These are phyloP conservation scores for Pythium vanterpoolii DNA, from an alignment of 352 stramenopile genomes.

Conservation along the genomic window DNA sequence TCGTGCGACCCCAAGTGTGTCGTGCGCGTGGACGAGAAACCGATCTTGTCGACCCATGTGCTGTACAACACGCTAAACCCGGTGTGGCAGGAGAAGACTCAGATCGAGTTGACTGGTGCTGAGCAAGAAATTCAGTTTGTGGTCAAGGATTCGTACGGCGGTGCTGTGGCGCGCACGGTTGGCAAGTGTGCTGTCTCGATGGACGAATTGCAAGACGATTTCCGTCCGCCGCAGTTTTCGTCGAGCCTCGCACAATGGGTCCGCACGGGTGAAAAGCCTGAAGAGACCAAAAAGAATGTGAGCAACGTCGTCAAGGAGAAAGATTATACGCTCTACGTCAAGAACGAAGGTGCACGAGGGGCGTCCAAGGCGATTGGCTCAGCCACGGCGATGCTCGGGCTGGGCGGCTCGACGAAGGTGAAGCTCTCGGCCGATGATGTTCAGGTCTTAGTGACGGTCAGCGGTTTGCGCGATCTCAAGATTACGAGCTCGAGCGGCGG, in stretches of 20 bases:
- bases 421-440: slow-evolving; percentile 42
- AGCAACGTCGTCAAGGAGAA: slow-evolving; percentile 73
- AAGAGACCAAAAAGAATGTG: slow-evolving; percentile 81
- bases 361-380: slow-evolving; percentile 25
- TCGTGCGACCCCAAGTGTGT: slow-evolving; percentile 80
- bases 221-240: slow-evolving; percentile 64
- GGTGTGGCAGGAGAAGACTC: slow-evolving; percentile 72
- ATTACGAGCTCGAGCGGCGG: slow-evolving; percentile 60
- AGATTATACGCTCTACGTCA: slow-evolving; percentile 67
- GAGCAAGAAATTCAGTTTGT: slow-evolving; percentile 73
- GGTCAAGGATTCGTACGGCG: slow-evolving; percentile 83
- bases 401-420: slow-evolving; percentile 15
- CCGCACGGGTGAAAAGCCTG: slow-evolving; percentile 69
- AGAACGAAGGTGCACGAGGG: slow-evolving; percentile 37
- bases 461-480: slow-evolving; percentile 52
- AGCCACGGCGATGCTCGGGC: slow-evolving; percentile 21
- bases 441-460: slow-evolving; percentile 71
- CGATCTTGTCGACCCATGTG: slow-evolving; percentile 69
- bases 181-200: slow-evolving; percentile 77
- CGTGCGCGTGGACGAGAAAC: slow-evolving; percentile 62
- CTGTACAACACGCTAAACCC: slow-evolving; percentile 86
- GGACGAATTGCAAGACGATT: slow-evolving; percentile 70
- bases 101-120: slow-evolving; percentile 44
- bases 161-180: slow-evolving; percentile 72
- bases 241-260: slow-evolving; percentile 81